Base-by-base conservation (phyloP, 495 filamentous ascomycete genomes). In the Xylaria telfairii region DNA sequence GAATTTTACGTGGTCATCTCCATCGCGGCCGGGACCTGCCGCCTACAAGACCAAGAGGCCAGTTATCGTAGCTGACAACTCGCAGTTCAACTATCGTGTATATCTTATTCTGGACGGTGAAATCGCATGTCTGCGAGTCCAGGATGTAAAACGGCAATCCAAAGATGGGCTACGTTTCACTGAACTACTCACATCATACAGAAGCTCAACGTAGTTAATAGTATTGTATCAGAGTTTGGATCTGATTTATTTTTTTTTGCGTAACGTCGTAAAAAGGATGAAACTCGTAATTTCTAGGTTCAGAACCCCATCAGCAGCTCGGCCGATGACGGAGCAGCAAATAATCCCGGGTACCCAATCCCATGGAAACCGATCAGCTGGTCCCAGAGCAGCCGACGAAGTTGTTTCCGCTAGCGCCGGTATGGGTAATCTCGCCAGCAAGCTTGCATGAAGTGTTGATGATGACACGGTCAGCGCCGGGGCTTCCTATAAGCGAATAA, bases 401-500 rank as follows among this genome's bases (percentile, higher is more conserved):
- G 74, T 86, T 81, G 73, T 90, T 86, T 8, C 87, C 89, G 72
- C 83, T 86, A 24, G 89, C 89, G 15, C 90, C 90, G 9, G 88
- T 89, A 72, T 91, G 90, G 9, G 89, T 91, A 56, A 92, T 91
- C 34, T 84, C 78, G 28, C 86, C 90, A 8, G 88, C 88, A 42
- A 84, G 79, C 75, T 85, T 72, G 53, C 86, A 80, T 39, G 77
- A 51, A 0, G 67, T 78, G 71, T 88, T 90, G 77, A 91, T 89
- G 47, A 92, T 77, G 28, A 90, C 86, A 30, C 89, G 85, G 73
- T 91, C 89, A 24, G 90, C 79, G 19, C 90, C 89, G 2, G 90
- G 90, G 1, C 76, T 79, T 12, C 78, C 79, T 81, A 26, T 63
- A 10, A 13, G 13, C 30, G 19, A 37, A n/a, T 62, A 19, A 60